Base-by-base conservation (phyloP, 805 yeast species). In the Brettanomyces custersianus region DNA sequence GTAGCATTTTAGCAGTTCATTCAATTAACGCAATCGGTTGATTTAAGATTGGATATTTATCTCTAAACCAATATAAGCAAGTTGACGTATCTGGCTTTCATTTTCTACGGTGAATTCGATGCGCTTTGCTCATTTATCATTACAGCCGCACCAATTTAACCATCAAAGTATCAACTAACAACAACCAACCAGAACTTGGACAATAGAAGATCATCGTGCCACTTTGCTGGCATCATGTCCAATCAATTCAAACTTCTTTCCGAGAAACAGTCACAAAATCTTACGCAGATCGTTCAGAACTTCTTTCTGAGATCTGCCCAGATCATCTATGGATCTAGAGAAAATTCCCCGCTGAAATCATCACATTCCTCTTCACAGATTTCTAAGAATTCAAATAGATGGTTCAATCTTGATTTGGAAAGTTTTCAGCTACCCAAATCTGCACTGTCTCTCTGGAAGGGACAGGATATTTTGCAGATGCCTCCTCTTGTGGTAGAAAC, bases 401-500 rank as follows among this genome's bases (percentile, higher is more conserved):
- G 90, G 90, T 76, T 77, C 51, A 70, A 77, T 48, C 50, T 76
- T 16, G 73, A 74, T 38, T 60, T 73, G 26, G 49, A 45, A 26
- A 43, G 47, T 31, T 19, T 26, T 24, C 63, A 56, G 5, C 39
- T 55, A 10, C 48, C 48, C 2, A 64, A 67, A 26, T 85, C 78
- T n/a, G 84, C 77, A 28, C 58, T 84, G 34, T 60, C 65, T 36
- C 59, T 66, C 4, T 85, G 95, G 95, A 68, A 67, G 37, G 42
- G 42, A 16, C 44, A 42, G 23, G 75, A 72, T 41, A 40, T 70
- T 4, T 41, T 64, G 4, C 40, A 48, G n/a, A 55, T 78, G 12
- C 85, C 94, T 2, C 95, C 96, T 2, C 66, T 92, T 55, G 83
- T 92, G 12, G 68, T 92, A 19, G 98, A 92, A 54, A 78, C 92